These are phyloP conservation scores for Fraxinus floribunda DNA, from an alignment of 305 asterid genomes.

Conservation along the genomic window DNA sequence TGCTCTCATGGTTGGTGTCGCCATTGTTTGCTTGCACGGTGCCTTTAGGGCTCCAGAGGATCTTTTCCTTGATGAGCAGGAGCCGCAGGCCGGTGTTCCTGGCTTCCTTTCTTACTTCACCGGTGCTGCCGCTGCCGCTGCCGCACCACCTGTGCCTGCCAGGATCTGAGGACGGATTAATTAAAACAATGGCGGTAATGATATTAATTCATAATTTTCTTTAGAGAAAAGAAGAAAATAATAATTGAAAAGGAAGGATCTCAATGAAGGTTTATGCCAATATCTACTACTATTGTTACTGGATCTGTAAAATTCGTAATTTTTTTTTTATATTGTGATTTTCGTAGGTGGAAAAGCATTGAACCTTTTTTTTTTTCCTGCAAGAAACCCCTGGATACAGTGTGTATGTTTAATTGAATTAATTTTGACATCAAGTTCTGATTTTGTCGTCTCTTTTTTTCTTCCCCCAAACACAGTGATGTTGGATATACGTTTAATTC, in stretches of 20 bases:
- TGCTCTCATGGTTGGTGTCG: slow-evolving; percentile 73
- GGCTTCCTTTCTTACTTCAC: slow-evolving; percentile 68
- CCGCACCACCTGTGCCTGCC: slow-evolving; percentile 42
- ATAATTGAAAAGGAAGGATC: neutral
- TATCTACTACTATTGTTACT: neutral
- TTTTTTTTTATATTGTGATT: neutral
- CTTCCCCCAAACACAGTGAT: neutral
- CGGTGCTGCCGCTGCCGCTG: slow-evolving; percentile 45
- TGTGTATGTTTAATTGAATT: neutral
- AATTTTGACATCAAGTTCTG: neutral
- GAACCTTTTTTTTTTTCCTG: neutral
- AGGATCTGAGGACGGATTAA: slow-evolving; percentile 46
- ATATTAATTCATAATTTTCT: neutral
- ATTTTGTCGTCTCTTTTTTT: neutral
- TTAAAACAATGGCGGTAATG: slow-evolving; percentile 3
- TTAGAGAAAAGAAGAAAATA: neutral
- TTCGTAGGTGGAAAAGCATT: neutral
- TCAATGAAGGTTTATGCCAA: neutral
- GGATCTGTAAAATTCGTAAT: neutral
- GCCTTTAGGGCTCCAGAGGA: slow-evolving; percentile 86
- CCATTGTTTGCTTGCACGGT: slow-evolving; percentile 62
- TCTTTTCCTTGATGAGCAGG: slow-evolving; percentile 82
- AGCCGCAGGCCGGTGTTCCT: slow-evolving; percentile 46
- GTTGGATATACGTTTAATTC: neutral
- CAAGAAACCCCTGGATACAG: neutral